Percentiles rank a stretch among this genome's conserved stretches.
phyloP scores from a whole-genome alignment of 306 rosid genomes.

The Glycine latifolia region DNA sequence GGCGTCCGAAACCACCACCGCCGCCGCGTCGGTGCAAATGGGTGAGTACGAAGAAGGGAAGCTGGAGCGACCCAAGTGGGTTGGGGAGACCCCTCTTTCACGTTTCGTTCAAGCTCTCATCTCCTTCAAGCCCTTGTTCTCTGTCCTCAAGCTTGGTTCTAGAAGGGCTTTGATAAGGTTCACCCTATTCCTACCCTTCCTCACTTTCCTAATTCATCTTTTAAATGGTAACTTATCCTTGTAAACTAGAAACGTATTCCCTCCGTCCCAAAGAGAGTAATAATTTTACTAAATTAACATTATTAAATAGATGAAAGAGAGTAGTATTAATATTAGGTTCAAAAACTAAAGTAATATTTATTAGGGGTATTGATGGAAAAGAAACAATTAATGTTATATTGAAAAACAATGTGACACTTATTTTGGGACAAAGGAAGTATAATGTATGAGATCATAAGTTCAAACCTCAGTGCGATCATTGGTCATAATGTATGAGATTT shows the following conservation, averaged over 20 bases:
- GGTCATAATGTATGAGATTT: neutral
- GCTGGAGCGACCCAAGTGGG: constrained; percentile 61
- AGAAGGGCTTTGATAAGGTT: constrained; percentile 70
- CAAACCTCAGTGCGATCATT: too few species aligned
- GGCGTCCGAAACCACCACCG: constrained; percentile 24
- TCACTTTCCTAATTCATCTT: neutral
- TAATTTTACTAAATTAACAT: too few species aligned
- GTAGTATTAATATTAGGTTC: too few species aligned
- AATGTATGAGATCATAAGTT: too few species aligned
- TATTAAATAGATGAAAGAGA: too few species aligned
- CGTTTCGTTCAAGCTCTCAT: constrained; percentile 62
- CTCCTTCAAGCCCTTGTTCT: constrained; percentile 70
- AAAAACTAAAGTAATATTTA: too few species aligned
- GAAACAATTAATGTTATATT: too few species aligned
- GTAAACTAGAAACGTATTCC: neutral
- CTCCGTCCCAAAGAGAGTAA: too few species aligned
- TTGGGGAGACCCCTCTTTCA: constrained; percentile 67
- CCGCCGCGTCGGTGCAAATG: neutral
- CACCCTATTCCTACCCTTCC: neutral
- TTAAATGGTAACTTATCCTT: neutral
- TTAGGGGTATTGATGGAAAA: too few species aligned
- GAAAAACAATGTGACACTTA: too few species aligned
- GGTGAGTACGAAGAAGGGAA: constrained; percentile 57
- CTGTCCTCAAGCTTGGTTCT: constrained; percentile 71
- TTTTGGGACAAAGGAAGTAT: too few species aligned